These are phyloP conservation scores for Fraxinus xanthoxyloides DNA, from an alignment of 305 asterid species.

Conservation along the genomic window DNA sequence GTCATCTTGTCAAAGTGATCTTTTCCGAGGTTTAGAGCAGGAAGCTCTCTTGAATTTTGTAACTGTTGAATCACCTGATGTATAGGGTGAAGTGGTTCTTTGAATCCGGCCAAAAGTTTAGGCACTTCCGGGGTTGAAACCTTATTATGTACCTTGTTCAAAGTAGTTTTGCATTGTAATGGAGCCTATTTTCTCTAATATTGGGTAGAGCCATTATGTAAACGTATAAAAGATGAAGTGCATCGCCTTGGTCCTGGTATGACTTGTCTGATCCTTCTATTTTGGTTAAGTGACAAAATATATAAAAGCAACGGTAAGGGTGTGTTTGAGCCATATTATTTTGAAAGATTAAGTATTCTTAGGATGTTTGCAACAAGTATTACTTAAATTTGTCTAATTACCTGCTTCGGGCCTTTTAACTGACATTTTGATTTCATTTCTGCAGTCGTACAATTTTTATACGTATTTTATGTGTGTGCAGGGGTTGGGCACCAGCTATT, in stretches of 20 bases:
- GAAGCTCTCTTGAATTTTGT: not conserved
- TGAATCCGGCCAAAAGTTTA: constrained; percentile 1
- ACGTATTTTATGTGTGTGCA: constrained; percentile 31
- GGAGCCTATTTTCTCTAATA: constrained; percentile 12
- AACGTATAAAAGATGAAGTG: constrained; percentile 7
- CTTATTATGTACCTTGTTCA: constrained; percentile 9
- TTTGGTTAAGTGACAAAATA: constrained; percentile 15
- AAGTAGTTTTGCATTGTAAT: constrained; percentile 16
- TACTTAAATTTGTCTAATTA: constrained; percentile 12
- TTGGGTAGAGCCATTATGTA: constrained; percentile 19
- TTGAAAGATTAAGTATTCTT: not conserved
- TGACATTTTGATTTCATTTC: not conserved
- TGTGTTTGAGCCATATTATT: no score
- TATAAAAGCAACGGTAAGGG: not conserved
- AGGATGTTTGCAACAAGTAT: constrained; percentile 18
- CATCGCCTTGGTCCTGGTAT: constrained; percentile 23
- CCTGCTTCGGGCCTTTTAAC: constrained; percentile 20
- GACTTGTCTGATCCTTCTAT: constrained; percentile 19
- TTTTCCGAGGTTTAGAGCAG: constrained; percentile 20
- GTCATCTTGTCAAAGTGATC: constrained; percentile 14
- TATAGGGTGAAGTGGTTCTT: not conserved
- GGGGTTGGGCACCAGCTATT: constrained; percentile 43
- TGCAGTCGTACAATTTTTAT: constrained; percentile 29
- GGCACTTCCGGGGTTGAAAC: constrained; percentile 16
- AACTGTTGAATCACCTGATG: constrained; percentile 12